These are phyloP conservation scores for Naganishia friedmannii DNA, from an alignment of 768 basidiomycete genomes.

Conservation along the genomic window DNA sequence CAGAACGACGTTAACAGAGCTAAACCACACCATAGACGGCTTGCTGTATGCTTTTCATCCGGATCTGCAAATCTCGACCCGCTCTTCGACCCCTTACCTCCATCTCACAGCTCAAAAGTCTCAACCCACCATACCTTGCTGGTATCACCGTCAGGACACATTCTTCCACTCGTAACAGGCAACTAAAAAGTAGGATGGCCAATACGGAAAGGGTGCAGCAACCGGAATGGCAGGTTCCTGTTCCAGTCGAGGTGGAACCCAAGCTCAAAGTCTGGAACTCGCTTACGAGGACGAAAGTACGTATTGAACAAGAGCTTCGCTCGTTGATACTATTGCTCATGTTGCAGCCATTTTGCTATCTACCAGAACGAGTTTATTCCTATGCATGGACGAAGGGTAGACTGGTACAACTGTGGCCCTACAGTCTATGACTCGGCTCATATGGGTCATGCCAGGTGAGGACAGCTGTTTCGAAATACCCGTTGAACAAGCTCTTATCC, in stretches of 20 bases:
- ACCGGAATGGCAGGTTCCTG: slow-evolving; percentile 61
- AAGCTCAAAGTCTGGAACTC: slow-evolving; percentile 83
- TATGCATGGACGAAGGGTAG: slow-evolving; percentile 45
- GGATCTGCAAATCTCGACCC: not conserved
- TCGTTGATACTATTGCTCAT: not conserved
- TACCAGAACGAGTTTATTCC: slow-evolving; percentile 73
- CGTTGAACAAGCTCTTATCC: not conserved
- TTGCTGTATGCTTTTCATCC: not conserved
- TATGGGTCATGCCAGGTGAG: slow-evolving; percentile 81
- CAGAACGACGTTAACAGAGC: not conserved
- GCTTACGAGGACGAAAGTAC: slow-evolving; percentile 81
- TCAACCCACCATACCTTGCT: not conserved
- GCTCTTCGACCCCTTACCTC: not conserved
- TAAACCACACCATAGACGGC: not conserved
- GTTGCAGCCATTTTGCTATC: not conserved
- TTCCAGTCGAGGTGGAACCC: slow-evolving; percentile 56
- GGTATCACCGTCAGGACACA: not conserved
- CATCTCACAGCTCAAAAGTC: not conserved
- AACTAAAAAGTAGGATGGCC: not conserved
- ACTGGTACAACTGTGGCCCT: slow-evolving; percentile 99
- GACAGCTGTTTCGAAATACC: slow-evolving; percentile 56
- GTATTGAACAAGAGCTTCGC: slow-evolving; percentile 14
- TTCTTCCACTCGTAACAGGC: not conserved
- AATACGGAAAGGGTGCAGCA: slow-evolving; percentile 34
- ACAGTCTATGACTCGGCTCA: slow-evolving; percentile 98